Conservation (phyloP, 192 early-diverging fungal species). For the Allomyces arbusculus region DNA sequence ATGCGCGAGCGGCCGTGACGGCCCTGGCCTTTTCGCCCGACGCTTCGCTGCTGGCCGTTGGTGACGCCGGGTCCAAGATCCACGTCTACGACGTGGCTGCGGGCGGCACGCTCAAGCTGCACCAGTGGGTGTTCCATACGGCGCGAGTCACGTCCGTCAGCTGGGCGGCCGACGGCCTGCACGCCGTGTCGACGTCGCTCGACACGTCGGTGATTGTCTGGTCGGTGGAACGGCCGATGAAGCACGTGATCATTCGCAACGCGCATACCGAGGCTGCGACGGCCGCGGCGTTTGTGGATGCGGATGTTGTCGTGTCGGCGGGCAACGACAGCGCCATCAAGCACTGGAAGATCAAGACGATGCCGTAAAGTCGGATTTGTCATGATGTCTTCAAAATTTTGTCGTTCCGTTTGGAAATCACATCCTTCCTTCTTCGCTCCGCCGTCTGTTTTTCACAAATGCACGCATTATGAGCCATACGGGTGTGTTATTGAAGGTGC, state of each 20-base stretch:
- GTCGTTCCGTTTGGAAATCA: no score
- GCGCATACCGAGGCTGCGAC: constrained; percentile 66
- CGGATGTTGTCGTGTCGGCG: constrained; percentile 42
- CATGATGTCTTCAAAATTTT: no score
- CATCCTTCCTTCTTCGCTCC: no score
- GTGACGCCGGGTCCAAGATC: constrained; percentile 63
- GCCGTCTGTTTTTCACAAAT: no score
- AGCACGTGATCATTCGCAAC: constrained; percentile 45
- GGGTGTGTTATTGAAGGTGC: no score
- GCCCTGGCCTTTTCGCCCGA: constrained; percentile 58
- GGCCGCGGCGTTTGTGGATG: constrained; percentile 46
- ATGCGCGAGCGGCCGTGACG: constrained; percentile 46
- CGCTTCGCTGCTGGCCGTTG: constrained; percentile 41
- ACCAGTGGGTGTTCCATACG: constrained; percentile 75
- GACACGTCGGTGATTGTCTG: constrained; percentile 86
- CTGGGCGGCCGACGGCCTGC: constrained; percentile 55
- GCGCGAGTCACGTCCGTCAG: constrained; percentile 59
- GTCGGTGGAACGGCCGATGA: constrained; percentile 58
- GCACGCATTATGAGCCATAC: no score
- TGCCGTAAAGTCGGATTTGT: background rate
- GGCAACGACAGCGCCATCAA: constrained; percentile 72
- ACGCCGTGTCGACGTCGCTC: constrained; percentile 57
- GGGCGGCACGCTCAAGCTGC: constrained; percentile 23
- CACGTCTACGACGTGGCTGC: constrained; percentile 39
- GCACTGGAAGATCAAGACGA: constrained; percentile 27